Percentiles rank a stretch among this genome's conserved stretches.
These are phyloP conservation scores for Phytopythium chamaehyphon DNA, from an alignment of 352 stramenopile genomes.

Conservation along the genomic window DNA sequence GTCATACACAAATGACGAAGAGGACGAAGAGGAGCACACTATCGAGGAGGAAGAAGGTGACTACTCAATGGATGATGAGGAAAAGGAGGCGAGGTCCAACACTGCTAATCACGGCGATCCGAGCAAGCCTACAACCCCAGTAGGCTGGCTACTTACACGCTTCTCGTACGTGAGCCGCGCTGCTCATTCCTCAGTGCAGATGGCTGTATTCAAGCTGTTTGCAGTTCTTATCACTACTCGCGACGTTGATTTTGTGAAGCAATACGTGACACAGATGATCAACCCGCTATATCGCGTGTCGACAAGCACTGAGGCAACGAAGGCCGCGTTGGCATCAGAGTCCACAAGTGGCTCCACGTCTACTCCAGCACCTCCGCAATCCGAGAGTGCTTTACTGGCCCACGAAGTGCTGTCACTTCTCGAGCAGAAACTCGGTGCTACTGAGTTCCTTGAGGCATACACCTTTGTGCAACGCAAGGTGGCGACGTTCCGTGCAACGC, in stretches of 20 bases:
- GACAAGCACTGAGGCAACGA: slow-evolving; percentile 48
- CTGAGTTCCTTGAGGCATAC: slow-evolving; percentile 76
- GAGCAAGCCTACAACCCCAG: slow-evolving; percentile 50
- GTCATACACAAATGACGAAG: slow-evolving; percentile 13
- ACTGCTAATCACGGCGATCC: slow-evolving; percentile 31
- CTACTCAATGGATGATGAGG: slow-evolving; percentile 18
- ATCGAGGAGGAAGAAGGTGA: slow-evolving; percentile 12
- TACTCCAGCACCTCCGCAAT: slow-evolving; percentile 11
- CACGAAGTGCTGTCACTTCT: slow-evolving; percentile 87
- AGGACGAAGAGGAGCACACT: slow-evolving; percentile 11
- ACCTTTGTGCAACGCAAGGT: slow-evolving; percentile 85
- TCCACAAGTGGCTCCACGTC: not conserved
- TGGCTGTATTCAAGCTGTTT: slow-evolving; percentile 84
- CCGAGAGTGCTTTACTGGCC: slow-evolving; percentile 55
- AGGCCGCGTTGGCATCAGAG: slow-evolving; percentile 10
- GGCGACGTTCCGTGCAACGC: slow-evolving; percentile 56
- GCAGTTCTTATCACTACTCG: slow-evolving; percentile 65
- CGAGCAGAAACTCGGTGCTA: slow-evolving; percentile 68
- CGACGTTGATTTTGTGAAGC: slow-evolving; percentile 37
- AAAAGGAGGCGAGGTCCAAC: slow-evolving; percentile 18
- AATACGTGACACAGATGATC: slow-evolving; percentile 76
- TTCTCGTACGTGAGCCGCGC: slow-evolving; percentile 75
- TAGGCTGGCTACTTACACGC: slow-evolving; percentile 82
- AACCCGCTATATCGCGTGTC: slow-evolving; percentile 78
- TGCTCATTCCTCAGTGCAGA: slow-evolving; percentile 48